These are phyloP conservation scores for Arabidopsis suecica DNA, from an alignment of 345 rosid genomes.

Conservation along the genomic window DNA sequence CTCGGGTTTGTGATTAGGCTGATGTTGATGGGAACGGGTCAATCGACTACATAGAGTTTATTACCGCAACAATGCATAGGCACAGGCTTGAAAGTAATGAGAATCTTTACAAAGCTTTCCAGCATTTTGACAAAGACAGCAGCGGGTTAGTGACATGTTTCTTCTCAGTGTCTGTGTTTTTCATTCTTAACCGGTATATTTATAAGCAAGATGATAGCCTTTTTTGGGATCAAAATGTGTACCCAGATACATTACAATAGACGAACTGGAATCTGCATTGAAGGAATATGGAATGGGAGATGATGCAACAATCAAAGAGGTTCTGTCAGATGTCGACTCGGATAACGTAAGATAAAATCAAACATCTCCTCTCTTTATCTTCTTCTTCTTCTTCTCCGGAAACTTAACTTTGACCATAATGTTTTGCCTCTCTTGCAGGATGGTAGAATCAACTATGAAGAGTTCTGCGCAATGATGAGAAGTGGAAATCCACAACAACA, in stretches of 20 bases:
- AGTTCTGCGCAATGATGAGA: conserved; percentile 87
- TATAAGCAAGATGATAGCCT: neutral
- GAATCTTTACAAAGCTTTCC: conserved; percentile 87
- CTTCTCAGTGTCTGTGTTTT: neutral
- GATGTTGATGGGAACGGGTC: conserved; percentile 94
- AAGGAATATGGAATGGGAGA: conserved; percentile 87
- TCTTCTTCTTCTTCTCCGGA: conserved; percentile 22
- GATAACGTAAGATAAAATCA: conserved; percentile 61
- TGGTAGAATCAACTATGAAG: conserved; percentile 86
- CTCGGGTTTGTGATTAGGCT: conserved; percentile 56
- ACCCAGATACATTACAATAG: conserved; percentile 76
- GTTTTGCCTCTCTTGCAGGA: conserved; percentile 53
- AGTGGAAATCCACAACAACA: conserved; percentile 72
- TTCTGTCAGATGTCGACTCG: conserved; percentile 86
- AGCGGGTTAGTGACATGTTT: conserved; percentile 64
- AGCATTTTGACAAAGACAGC: conserved; percentile 86
- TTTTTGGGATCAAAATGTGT: conserved; percentile 2
- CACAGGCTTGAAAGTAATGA: conserved; percentile 85
- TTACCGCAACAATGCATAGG: conserved; percentile 93
- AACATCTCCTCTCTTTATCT: conserved; percentile 3
- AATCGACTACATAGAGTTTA: conserved; percentile 93
- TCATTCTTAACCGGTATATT: neutral
- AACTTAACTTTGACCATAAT: neutral
- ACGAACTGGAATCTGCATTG: conserved; percentile 80
- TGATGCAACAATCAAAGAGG: conserved; percentile 73